Evolutionary conservation across 805 yeast genomes (phyloP), one percentile per base, ranked within the genome.

Genomic region (Nakazawaea molendinolei): DNA sequence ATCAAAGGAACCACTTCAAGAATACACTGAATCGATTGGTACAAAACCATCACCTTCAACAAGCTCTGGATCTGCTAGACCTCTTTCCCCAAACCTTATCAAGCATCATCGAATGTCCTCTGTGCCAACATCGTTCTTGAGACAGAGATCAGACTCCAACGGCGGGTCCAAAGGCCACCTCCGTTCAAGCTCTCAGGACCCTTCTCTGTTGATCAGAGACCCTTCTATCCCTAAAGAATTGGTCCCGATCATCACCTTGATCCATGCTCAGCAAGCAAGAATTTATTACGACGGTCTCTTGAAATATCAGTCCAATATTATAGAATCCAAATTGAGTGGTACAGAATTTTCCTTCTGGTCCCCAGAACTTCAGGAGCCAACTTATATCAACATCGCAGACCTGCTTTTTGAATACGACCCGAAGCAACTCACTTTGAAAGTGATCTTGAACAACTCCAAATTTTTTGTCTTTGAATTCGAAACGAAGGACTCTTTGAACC

Each of bases 241-340:
- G 51, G 57, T 75, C 12, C 94, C 95, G 0, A 69, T 83, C 8
- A 71, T 85, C 25, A 78, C 85, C 15, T 64, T 86, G 44, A 63
- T 83, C 38, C 71, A 73, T 31, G 77, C 87, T 14, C 95, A 86
- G 50, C 74, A 75, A 43, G 67, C 75, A 17, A 66, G 95, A 32
- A 64, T 73, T 6, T 85, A 86, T 53, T 65, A 62, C 30, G 72
- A 67, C 35, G 82, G 84, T 15, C 57, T 58, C 48, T 69, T 65
- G 51, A 47, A 56, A 59, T 55, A 22, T 48, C 8, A 36, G 8
- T 57, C 61, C 57, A 33, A 37, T 0, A 34, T 43, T 6, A 57
- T 53, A 5, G 47, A 46, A 34, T 50, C 58, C 14, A 51, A 53
- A 31, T 42, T 61, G 29, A 51, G 71, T 12, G 86, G 86, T 16